Base-by-base conservation (phyloP, 2,329 filamentous ascomycete species). In the Rhinocladiella similis region DNA sequence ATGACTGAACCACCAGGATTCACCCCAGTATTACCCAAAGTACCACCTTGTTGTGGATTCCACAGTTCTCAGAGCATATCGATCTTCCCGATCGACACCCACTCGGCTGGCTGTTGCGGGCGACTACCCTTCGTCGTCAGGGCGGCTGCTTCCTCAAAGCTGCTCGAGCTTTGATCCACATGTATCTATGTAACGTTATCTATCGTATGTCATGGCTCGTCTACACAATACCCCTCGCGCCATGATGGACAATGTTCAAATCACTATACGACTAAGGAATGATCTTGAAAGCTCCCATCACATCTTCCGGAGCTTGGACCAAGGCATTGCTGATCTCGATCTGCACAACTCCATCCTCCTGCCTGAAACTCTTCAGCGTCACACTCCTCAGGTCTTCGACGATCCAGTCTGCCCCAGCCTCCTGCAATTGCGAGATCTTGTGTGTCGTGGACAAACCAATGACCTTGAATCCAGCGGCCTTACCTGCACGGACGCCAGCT, bases 361-460 rank as follows among this genome's bases (percentile, higher is more conserved):
- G 41, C 22, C 51, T 46, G 39, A 61, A 59, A 22, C 25, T 22
- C 66, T 76, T 75, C 53, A 95, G 75, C 65, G 74, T 83, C 60
- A 96, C 83, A 63, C 88, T 91, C 55, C 80, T 78, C 75, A 96
- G 78, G 73, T 97, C 90, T 72, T 80, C 79, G 55, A 96, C 87
- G 50, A 96, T 85, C 86, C 89, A 96, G 76, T 96, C 91, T 43
- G 92, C 90, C n/a, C 84, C 87, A 3, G 91, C 90, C 46, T 81
- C 83, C 59, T 80, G 75, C 48, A 96, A 80, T 75, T 92, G 83
- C 65, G 85, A 83, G 45, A 87, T 77, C 22, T 82, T 84, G 75
- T 96, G 92, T 68, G 90, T 95, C 52, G 91, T 96, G 53, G 89
- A 84, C 52, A 97, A 75, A n/a, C 86, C 92, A 45, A 96, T 75